Conservation (phyloP, 371 early-diverging fungal genomes). For the Actinomortierella wolfii region DNA sequence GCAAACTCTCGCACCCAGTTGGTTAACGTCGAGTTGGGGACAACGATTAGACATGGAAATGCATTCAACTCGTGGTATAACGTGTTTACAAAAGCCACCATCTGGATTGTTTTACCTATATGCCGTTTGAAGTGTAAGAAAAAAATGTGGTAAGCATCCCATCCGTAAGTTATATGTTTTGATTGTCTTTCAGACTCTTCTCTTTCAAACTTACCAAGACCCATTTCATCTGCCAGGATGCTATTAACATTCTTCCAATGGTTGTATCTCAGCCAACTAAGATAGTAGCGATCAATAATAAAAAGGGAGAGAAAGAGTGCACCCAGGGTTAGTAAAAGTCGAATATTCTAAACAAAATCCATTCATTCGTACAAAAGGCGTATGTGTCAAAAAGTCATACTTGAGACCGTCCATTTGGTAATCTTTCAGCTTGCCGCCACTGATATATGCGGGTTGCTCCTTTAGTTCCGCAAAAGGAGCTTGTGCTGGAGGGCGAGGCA, state of each 20-base stretch:
- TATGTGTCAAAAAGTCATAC: conserved; percentile 43
- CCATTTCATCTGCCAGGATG: conserved; percentile 96
- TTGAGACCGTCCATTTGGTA: conserved; percentile 91
- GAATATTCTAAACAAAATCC: no score
- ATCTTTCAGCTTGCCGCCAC: conserved; percentile 69
- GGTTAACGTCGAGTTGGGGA: conserved; percentile 77
- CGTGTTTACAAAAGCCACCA: conserved; percentile 74
- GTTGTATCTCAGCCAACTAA: conserved; percentile 76
- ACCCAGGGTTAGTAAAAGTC: no score
- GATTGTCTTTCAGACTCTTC: no score
- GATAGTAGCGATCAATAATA: conserved; percentile 23
- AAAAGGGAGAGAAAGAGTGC: conserved; percentile 9
- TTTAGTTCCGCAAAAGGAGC: conserved; percentile 52
- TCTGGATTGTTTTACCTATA: conserved; percentile 88
- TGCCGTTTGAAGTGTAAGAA: no score
- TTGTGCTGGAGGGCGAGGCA: conserved; percentile 38
- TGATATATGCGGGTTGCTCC: conserved; percentile 67
- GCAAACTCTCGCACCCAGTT: conserved; percentile 87
- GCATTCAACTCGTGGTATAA: conserved; percentile 54
- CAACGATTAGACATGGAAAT: conserved; percentile 86
- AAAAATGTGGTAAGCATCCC: no score
- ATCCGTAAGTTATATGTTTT: no score
- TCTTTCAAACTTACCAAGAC: conserved; percentile 86
- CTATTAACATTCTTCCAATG: conserved; percentile 63
- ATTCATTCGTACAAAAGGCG: background rate